Evolutionary conservation across 1,139 yeast genomes (phyloP).

Genomic region (Sugiyamaella novakii): DNA sequence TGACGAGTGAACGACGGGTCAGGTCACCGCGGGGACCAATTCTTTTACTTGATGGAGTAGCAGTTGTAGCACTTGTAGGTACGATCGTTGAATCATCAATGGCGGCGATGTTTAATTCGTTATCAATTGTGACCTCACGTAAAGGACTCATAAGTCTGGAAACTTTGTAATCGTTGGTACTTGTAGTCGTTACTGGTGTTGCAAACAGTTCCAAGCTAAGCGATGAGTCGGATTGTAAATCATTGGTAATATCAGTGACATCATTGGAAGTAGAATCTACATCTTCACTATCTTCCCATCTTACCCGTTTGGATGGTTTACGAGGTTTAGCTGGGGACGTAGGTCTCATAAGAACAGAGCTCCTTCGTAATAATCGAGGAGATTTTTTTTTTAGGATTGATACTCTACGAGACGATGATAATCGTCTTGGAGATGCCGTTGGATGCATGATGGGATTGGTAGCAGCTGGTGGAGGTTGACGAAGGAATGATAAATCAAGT

Average conservation of each 20-base stretch:
- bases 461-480: background rate
- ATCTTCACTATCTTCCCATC: constrained; percentile 34
- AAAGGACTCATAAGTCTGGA: constrained; percentile 15
- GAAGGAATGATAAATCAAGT: constrained; percentile 12
- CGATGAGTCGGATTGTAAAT: constrained; percentile 2
- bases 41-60: constrained; percentile 14
- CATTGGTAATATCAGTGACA: background rate
- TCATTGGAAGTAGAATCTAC: constrained; percentile 2
- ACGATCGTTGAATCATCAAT: constrained; percentile 1
- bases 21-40: constrained; percentile 36
- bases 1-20: constrained; percentile 25
- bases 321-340: constrained; percentile 29
- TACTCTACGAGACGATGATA: constrained; percentile 14
- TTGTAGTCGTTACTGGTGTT: constrained; percentile 6
- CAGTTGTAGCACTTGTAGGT: constrained; percentile 1
- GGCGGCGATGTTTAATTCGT: constrained; percentile 12
- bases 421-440: constrained; percentile 8
- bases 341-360: constrained; percentile 24
- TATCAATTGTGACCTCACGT: constrained; percentile 14
- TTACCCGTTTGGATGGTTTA: constrained; percentile 34
- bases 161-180: background rate
- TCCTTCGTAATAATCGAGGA: constrained; percentile 25
- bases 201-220: constrained; percentile 10
- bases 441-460: background rate
- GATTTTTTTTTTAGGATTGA: constrained; percentile 22